Evolutionary conservation across 108 stramenopile species (phyloP), one percentile per base, ranked within the genome.

Genomic region (Schizochytrium sp.): DNA sequence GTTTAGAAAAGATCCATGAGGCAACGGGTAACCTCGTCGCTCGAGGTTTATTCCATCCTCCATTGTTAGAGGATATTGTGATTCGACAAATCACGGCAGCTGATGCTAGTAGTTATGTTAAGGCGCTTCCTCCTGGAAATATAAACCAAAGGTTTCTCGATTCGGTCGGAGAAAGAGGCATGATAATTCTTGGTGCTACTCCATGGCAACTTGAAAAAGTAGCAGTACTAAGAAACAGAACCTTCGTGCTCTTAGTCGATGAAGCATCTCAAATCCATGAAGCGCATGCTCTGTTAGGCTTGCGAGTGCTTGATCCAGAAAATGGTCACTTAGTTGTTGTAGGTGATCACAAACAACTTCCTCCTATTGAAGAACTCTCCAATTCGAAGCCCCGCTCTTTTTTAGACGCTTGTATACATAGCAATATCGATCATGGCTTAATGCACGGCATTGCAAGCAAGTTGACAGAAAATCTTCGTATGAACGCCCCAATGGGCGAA

Each of bases 261-360:
- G 64, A 69, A 15, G 64, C 64, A 7, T 69, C 64, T 38, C 64
- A 69, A 15, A 69, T 69, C 42, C 64, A 69, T 44, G 64, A 69
- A 44, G 64, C 3, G 5, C 64, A 69, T 15, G 64, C 64, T 69
- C 42, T 44, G 28, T 7, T 69, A 13, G 64, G 64, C 12, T 1
- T 69, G 64, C 64, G 64, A 10, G 64, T 44, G 19, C 8, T 69
- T 38, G 5, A 69, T 44, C 64, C 64, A 7, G 64, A 69, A 15
- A 1, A 38, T 8, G 64, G 64, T 3, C 64, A 44, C 28, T 44
- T 69, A 8, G 15, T 69, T 15, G 64, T 69, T 38, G 64, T 69
- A 7, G 64, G 64, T 8, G 64, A 69, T 3, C 64, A 69, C 64
- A 69, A 13, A 15, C 64, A 69, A 44, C 64, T 69, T 15, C 42